Percentiles rank a stretch among this genome's conserved stretches.
phyloP scores from a whole-genome alignment of 73 alveolate species.

The Symbiodinium pilosum region DNA sequence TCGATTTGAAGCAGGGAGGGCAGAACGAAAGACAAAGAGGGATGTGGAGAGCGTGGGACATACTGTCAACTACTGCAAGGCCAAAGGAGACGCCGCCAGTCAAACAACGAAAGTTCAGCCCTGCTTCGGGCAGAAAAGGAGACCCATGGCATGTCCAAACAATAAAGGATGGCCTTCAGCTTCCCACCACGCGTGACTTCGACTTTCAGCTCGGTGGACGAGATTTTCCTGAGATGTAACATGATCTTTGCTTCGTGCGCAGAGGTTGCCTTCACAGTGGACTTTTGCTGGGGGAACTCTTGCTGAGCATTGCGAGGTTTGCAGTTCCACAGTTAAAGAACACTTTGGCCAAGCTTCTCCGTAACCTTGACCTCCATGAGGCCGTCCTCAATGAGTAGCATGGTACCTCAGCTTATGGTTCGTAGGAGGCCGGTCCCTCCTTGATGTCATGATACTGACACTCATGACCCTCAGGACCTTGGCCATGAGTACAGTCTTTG shows the following conservation, averaged over 20 bases:
- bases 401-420: conserved; percentile 49
- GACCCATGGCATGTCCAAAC: too few species aligned
- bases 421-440: too few species aligned
- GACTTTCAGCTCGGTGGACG: conserved; percentile 77
- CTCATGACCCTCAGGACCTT: too few species aligned
- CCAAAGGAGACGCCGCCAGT: background rate
- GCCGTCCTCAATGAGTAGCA: conserved; percentile 81
- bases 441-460: too few species aligned
- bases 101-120: background rate
- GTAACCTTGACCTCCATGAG: conserved; percentile 91
- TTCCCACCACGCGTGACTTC: conserved; percentile 74
- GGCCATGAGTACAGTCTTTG: too few species aligned
- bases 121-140: background rate
- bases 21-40: background rate
- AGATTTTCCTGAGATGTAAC: conserved; percentile 49
- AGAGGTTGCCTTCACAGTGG: too few species aligned
- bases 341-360: background rate
- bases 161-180: too few species aligned
- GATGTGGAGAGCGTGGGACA: background rate
- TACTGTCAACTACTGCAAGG: background rate
- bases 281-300: too few species aligned
- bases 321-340: too few species aligned
- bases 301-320: too few species aligned
- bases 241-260: too few species aligned
- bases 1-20: too few species aligned